Percentiles rank a stretch among this genome's conserved stretches.
These are phyloP conservation scores for Saccharomyces hybrid DNA, from an alignment of 1,139 yeast species.

Conservation along the genomic window DNA sequence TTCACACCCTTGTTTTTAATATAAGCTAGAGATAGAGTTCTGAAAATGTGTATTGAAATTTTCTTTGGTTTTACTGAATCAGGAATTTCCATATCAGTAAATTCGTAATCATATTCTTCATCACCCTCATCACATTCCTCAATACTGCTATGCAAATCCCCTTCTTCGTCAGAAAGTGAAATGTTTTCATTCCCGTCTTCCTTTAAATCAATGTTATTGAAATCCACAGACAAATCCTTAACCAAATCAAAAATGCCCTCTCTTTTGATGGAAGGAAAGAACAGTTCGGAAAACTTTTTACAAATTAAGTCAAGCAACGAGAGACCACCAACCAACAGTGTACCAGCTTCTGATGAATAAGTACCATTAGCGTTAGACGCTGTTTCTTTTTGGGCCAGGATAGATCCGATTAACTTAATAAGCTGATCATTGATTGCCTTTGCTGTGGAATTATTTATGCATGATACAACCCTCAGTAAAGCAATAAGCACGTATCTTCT, in stretches of 20 bases:
- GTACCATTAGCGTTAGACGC: constrained; percentile 18
- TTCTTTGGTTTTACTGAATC: constrained; percentile 20
- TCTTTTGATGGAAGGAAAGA: constrained; percentile 46
- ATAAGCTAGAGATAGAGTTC: constrained; percentile 9
- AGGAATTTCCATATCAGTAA: constrained; percentile 22
- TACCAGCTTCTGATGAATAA: constrained; percentile 30
- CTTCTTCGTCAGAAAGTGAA: constrained; percentile 12
- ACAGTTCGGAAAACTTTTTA: neutral
- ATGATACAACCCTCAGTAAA: constrained; percentile 42
- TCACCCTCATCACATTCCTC: constrained; percentile 23
- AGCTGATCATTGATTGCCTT: constrained; percentile 28
- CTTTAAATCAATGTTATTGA: constrained; percentile 18
- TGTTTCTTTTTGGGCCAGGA: constrained; percentile 53
- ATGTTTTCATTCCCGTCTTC: constrained; percentile 16
- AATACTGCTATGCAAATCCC: constrained; percentile 16
- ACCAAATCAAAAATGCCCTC: constrained; percentile 59
- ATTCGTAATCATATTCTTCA: constrained; percentile 28
- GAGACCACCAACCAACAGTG: constrained; percentile 48
- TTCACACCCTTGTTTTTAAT: constrained; percentile 10
- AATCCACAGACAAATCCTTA: constrained; percentile 5
- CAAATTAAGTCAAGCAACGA: constrained; percentile 44
- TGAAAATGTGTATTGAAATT: constrained; percentile 18
- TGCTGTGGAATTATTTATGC: constrained; percentile 18
- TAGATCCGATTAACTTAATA: constrained; percentile 52
- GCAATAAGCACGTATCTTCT: constrained; percentile 54